A percentile compares a stretch with the other conserved stretches of the same genome.
These are phyloP conservation scores for Babesia sp. DNA, from an alignment of 169 alveolate species.

Conservation along the genomic window DNA sequence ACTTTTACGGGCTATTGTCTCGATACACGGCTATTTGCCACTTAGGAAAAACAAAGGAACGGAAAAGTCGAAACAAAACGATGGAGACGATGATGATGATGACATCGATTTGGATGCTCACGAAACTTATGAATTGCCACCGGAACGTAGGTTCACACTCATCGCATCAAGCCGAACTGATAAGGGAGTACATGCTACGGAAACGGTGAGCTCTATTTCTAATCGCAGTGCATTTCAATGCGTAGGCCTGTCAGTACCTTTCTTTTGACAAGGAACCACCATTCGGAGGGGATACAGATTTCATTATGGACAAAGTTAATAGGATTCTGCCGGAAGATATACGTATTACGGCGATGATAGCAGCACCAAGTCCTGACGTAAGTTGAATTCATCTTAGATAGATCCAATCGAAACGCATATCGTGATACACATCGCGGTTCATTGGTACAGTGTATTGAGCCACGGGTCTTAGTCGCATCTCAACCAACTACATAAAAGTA, in stretches of 20 bases:
- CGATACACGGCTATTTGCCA: slow-evolving; percentile 68
- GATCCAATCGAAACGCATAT: too few relatives aligned
- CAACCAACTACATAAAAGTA: too few relatives aligned
- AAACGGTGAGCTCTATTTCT: slow-evolving; percentile 38
- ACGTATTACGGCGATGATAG: slow-evolving; percentile 54
- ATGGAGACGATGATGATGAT: background rate
- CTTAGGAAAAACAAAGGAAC: too few relatives aligned
- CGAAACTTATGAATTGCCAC: background rate
- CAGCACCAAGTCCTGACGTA: slow-evolving; percentile 61
- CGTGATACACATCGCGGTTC: too few relatives aligned
- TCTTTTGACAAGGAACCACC: slow-evolving; percentile 72
- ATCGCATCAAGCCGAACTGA: slow-evolving; percentile 78
- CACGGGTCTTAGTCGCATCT: too few relatives aligned
- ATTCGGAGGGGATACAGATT: slow-evolving; percentile 59
- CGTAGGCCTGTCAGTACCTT: slow-evolving; percentile 71
- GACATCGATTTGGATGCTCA: background rate
- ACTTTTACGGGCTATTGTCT: slow-evolving; percentile 61
- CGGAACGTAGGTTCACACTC: slow-evolving; percentile 63
- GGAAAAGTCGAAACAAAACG: slow-evolving; percentile 4
- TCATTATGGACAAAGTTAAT: slow-evolving; percentile 64
- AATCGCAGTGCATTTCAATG: background rate
- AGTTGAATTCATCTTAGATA: background rate
- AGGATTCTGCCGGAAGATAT: slow-evolving; percentile 70
- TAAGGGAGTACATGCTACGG: slow-evolving; percentile 77
- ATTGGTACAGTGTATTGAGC: too few relatives aligned